Percentiles rank a stretch among this genome's conserved stretches.
Evolutionary conservation across 1,139 yeast species (phyloP).

Genomic region (Debaryomyces fabryi): DNA sequence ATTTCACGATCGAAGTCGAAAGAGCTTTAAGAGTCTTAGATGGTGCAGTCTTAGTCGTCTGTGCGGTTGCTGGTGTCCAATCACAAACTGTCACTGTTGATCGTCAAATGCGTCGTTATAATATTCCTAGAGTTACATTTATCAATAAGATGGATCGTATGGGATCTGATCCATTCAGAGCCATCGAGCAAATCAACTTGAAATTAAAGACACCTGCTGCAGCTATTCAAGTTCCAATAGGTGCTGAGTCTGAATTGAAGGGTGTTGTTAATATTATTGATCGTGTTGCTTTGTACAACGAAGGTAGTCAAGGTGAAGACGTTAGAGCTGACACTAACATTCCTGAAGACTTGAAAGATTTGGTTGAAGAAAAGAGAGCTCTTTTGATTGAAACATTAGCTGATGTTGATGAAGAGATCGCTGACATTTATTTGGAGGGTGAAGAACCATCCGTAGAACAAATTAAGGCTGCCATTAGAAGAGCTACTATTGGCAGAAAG

Average conservation of each 20-base stretch:
- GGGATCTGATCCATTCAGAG: conserved; percentile 98
- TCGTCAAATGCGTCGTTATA: conserved; percentile 97
- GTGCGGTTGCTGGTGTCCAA: conserved; percentile 98
- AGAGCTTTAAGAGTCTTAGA: conserved; percentile 95
- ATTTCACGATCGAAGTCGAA: conserved; percentile 97
- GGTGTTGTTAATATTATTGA: conserved; percentile 94
- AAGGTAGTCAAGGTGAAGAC: conserved; percentile 89
- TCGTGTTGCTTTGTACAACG: conserved; percentile 84
- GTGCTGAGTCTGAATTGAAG: conserved; percentile 78
- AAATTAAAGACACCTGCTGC: conserved; percentile 95
- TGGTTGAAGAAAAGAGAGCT: conserved; percentile 84
- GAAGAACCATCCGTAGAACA: conserved; percentile 82
- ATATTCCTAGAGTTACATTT: conserved; percentile 94
- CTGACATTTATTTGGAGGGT: conserved; percentile 90
- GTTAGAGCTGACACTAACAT: conserved; percentile 59
- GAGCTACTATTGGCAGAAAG: conserved; percentile 94
- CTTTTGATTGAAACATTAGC: conserved; percentile 90
- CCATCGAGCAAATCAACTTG: conserved; percentile 84
- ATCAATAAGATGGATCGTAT: conserved; percentile 98
- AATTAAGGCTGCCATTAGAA: conserved; percentile 84
- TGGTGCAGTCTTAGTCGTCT: conserved; percentile 96
- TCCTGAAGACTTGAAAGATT: conserved; percentile 72
- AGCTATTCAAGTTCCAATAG: conserved; percentile 96
- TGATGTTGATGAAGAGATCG: conserved; percentile 96
- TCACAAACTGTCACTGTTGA: conserved; percentile 98